Evolutionary conservation across 2,329 filamentous ascomycete genomes (phyloP), one percentile per base, ranked within the genome.

Genomic region (Achaetomium macrosporum): DNA sequence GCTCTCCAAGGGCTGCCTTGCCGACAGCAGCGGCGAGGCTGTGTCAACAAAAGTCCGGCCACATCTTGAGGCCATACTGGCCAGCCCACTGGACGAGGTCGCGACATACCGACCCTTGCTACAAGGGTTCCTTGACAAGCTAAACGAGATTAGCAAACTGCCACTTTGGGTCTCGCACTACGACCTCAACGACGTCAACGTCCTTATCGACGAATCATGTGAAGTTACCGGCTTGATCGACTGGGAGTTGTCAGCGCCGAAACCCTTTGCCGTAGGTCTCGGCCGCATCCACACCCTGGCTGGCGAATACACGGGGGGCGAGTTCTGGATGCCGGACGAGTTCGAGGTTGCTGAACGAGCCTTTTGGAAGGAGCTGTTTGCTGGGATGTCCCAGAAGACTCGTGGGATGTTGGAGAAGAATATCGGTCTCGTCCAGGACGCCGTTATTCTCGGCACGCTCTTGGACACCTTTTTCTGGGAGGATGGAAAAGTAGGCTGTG

Each of bases 341-440:
- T 56, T 56, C 25, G 50, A 51, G 33, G 43, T 47, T 48, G 50
- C 54, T 1, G 54, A 56, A 30, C 39, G 47, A 6, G 54, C 36
- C 20, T 53, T 53, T 30, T 56, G 50, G 50, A 37, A 20, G 17
- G 54, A 53, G 50, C 17, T 56, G 47, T 56, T 56, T 42, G 50
- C 2, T 36, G 63, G 60, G 12, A 67, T 63, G 60, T 42, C 62
- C 1, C 19, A 43, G 25, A 40, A 63, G 48, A 56, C 57, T 59
- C 59, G 60, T 37, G 61, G 60, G 40, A 55, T 63, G 16, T 55
- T 72, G 37, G 64, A 68, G 44, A 64, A 65, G 46, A 61, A 65
- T 16, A 61, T 70, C 37, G 50, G 55, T 17, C 55, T 66, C 35
- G 59, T 67, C 30, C 65, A 69, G 54, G 62, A 67, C 48, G 61